Conservation (phyloP, 306 rosid genomes). For the Cicer chorassanicum region DNA sequence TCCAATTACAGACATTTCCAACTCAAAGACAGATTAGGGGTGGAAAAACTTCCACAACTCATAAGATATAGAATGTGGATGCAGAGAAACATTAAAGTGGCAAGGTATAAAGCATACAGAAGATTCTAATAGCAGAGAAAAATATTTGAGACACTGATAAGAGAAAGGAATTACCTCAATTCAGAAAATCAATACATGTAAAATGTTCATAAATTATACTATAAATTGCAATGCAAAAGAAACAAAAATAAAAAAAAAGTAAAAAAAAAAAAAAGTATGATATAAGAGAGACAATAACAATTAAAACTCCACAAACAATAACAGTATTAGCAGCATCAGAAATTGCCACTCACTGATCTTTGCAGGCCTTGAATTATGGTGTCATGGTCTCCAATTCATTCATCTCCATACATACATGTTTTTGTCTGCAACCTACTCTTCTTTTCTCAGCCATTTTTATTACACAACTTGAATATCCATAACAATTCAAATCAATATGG, state of each 20-base stretch:
- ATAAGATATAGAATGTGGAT: not conserved
- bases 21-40: not conserved
- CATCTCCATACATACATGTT: conserved; percentile 83
- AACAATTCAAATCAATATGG: conserved; percentile 86
- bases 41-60: not conserved
- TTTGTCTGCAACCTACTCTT: conserved; percentile 79
- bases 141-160: conserved; percentile 36
- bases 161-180: conserved; percentile 50
- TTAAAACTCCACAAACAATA: conserved; percentile 64
- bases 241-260: conserved; percentile 54
- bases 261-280: conserved; percentile 58
- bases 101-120: conserved; percentile 20
- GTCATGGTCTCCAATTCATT: conserved; percentile 71
- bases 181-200: conserved; percentile 75
- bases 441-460: conserved; percentile 83
- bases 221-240: conserved; percentile 62
- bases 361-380: conserved; percentile 69
- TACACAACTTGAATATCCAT: conserved; percentile 85
- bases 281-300: conserved; percentile 65
- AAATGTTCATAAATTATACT: conserved; percentile 82
- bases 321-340: conserved; percentile 51
- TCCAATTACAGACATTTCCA: not conserved
- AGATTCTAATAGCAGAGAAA: conserved; percentile 35
- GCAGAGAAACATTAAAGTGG: conserved; percentile 24
- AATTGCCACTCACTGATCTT: conserved; percentile 56